Conservation (phyloP, 768 basidiomycete genomes). For the Termitomyces heimii region DNA sequence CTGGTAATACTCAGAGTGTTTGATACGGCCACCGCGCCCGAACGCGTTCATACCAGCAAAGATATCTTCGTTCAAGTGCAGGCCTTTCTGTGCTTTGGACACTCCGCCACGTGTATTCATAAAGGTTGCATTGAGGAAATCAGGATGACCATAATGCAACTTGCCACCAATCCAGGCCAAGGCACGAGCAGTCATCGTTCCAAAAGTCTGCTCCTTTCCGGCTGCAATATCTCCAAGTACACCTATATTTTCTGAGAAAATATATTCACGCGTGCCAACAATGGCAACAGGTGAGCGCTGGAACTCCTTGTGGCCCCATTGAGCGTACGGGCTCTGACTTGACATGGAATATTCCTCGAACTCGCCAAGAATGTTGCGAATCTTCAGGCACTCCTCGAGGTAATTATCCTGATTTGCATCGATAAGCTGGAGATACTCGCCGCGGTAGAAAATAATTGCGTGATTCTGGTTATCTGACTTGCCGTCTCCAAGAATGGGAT, state of each 20-base stretch:
- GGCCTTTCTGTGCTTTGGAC: slow-evolving; percentile 97
- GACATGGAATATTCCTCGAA: slow-evolving; percentile 93
- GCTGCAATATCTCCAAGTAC: slow-evolving; percentile 98
- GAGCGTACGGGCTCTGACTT: slow-evolving; percentile 92
- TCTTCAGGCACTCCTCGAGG: slow-evolving; percentile 98
- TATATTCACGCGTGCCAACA: slow-evolving; percentile 97
- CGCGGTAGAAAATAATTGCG: slow-evolving; percentile 97
- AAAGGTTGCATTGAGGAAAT: slow-evolving; percentile 97
- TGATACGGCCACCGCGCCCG: slow-evolving; percentile 96
- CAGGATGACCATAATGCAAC: slow-evolving; percentile 97
- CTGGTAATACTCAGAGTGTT: slow-evolving; percentile 99
- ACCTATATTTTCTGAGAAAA: slow-evolving; percentile 99
- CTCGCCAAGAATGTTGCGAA: slow-evolving; percentile 94
- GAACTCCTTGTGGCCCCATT: slow-evolving; percentile 94
- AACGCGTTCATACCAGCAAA: slow-evolving; percentile 99
- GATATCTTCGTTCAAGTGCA: slow-evolving; percentile 99
- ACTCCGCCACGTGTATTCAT: slow-evolving; percentile 99
- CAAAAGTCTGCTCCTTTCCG: slow-evolving; percentile 99
- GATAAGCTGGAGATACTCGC: slow-evolving; percentile 98
- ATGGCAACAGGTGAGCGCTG: slow-evolving; percentile 90
- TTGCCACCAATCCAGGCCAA: slow-evolving; percentile 98
- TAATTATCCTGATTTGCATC: slow-evolving; percentile 99
- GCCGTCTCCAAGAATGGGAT: slow-evolving; percentile 97
- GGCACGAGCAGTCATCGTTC: slow-evolving; percentile 94
- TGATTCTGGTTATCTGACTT: slow-evolving; percentile 99